A percentile compares a stretch with the other conserved stretches of the same genome.
phyloP scores from a whole-genome alignment of 768 basidiomycete genomes.

The Mycena floridula region DNA sequence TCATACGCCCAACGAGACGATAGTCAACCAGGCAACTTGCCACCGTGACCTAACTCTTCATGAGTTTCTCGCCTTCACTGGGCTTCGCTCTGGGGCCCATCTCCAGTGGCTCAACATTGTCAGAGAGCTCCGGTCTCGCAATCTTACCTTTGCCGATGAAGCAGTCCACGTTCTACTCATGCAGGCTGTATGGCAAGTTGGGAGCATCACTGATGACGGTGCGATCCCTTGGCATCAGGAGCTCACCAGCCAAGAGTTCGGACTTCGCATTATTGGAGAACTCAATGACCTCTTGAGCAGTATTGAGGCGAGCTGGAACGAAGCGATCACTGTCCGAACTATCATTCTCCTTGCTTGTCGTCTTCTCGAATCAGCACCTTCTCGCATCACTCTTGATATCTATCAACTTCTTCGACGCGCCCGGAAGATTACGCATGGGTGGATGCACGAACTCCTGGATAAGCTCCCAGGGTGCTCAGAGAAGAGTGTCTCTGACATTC shows the following conservation, averaged over 20 bases:
- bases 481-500: constrained; percentile 7
- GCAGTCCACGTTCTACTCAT: constrained; percentile 36
- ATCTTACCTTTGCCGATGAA: constrained; percentile 29
- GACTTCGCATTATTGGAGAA: constrained; percentile 27
- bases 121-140: constrained; percentile 34
- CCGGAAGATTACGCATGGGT: constrained; percentile 25
- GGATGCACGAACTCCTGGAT: constrained; percentile 12
- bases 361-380: constrained; percentile 22
- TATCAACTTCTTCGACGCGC: constrained; percentile 23
- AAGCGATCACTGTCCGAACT: constrained; percentile 23
- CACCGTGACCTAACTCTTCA: constrained; percentile 34
- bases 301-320: constrained; percentile 36
- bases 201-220: constrained; percentile 15
- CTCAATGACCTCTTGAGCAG: constrained; percentile 26
- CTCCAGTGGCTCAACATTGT: constrained; percentile 49
- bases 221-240: constrained; percentile 35
- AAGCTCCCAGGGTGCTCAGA: constrained; percentile 8
- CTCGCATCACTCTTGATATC: constrained; percentile 10
- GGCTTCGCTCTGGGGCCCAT: constrained; percentile 34
- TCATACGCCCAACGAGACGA: constrained; percentile 36
- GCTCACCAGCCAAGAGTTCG: constrained; percentile 24
- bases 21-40: constrained; percentile 35
- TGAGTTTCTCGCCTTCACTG: constrained; percentile 38
- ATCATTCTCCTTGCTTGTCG: constrained; percentile 29
- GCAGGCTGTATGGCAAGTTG: constrained; percentile 40